phyloP scores from a whole-genome alignment of 2,329 filamentous ascomycete genomes.

The Hypoxylon sp. region DNA sequence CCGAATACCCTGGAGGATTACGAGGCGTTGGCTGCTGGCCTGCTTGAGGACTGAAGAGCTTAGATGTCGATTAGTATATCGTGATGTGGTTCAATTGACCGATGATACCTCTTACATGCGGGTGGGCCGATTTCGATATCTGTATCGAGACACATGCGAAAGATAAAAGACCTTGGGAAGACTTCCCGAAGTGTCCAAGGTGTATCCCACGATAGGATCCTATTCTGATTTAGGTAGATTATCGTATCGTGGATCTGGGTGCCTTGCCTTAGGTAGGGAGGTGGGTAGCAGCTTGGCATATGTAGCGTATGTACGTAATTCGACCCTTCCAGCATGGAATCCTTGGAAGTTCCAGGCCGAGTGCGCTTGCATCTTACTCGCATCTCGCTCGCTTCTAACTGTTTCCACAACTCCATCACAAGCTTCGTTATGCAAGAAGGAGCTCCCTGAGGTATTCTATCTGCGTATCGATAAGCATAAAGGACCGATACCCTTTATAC shows the following conservation, averaged over 20 bases:
- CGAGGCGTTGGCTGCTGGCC: conserved; percentile 80
- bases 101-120: conserved; percentile 12
- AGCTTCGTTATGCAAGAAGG: background rate
- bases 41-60: conserved; percentile 67
- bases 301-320: background rate
- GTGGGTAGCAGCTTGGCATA: conserved; percentile 14
- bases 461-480: conserved; percentile 27
- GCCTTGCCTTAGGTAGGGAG: conserved; percentile 9
- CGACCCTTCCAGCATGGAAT: background rate
- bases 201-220: conserved; percentile 18
- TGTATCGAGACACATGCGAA: conserved; percentile 13
- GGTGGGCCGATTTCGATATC: background rate
- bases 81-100: conserved; percentile 14
- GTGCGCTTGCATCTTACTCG: background rate
- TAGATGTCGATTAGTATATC: conserved; percentile 23
- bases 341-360: conserved; percentile 14
- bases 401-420: conserved; percentile 3
- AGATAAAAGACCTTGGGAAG: background rate
- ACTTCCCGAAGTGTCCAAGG: conserved; percentile 24
- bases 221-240: conserved; percentile 6
- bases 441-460: conserved; percentile 1
- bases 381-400: conserved; percentile 1
- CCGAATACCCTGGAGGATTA: conserved; percentile 85
- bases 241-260: conserved; percentile 6
- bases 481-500: conserved; percentile 15